phyloP scores from a whole-genome alignment of 1,284 basidiomycete genomes.

The Cryptococcus neoformans region DNA sequence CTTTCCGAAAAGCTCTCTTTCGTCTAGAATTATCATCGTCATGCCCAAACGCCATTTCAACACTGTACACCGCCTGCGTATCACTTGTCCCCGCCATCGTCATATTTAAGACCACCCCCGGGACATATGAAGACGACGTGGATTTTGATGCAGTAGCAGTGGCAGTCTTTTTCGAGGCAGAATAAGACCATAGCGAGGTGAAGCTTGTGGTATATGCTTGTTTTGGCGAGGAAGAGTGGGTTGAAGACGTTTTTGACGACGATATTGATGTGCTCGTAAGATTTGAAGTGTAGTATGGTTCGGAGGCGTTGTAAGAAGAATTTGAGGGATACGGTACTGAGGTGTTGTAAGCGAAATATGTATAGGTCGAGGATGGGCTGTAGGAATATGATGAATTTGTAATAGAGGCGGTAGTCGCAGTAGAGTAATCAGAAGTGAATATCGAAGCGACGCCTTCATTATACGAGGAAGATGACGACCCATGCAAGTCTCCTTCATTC shows the following conservation, averaged over 20 bases:
- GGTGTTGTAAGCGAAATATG: too few species aligned
- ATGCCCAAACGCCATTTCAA: slow-evolving; percentile 39
- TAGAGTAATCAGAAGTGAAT: too few species aligned
- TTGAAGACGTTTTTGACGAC: slow-evolving; percentile 7
- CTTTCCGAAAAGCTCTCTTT: slow-evolving; percentile 8
- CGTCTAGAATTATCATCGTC: slow-evolving; percentile 1
- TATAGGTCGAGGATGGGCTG: too few species aligned
- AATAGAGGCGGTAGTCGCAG: too few species aligned
- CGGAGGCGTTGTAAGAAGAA: too few species aligned
- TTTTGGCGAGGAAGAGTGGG: slow-evolving; percentile 8
- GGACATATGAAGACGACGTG: slow-evolving; percentile 29
- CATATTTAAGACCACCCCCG: slow-evolving; percentile 37
- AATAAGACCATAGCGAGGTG: slow-evolving; percentile 16
- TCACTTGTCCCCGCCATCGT: slow-evolving; percentile 30
- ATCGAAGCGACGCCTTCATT: too few species aligned
- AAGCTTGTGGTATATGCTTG: slow-evolving; percentile 7
- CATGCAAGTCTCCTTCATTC: too few species aligned
- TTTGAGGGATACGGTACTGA: too few species aligned
- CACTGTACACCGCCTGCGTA: slow-evolving; percentile 36
- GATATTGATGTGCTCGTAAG: too few species aligned
- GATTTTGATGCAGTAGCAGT: slow-evolving; percentile 6
- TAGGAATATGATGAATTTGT: too few species aligned
- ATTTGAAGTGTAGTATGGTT: too few species aligned
- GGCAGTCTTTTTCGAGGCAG: slow-evolving; percentile 7
- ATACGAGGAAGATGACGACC: too few species aligned